Conservation (phyloP, 805 yeast species). For the Sporopachydermia lactativora region DNA sequence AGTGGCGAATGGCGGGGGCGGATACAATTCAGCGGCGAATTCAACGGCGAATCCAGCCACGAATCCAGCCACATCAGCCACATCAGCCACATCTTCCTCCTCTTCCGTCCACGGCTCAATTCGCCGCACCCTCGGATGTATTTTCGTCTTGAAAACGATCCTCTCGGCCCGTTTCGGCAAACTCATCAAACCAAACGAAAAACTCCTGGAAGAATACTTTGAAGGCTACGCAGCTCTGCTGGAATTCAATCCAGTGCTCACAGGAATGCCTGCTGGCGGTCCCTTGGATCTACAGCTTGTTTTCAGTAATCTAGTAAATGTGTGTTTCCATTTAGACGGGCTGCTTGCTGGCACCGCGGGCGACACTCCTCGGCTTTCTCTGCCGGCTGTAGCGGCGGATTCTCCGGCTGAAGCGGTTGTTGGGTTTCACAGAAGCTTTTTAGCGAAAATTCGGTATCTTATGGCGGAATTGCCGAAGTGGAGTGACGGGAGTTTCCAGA, state of each 20-base stretch:
- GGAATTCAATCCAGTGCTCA: not conserved
- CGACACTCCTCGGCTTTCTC: not conserved
- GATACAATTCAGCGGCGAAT: too few species aligned
- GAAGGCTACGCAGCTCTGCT: not conserved
- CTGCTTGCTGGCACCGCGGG: not conserved
- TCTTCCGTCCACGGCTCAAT: not conserved
- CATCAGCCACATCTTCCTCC: not conserved
- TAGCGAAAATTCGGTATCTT: not conserved
- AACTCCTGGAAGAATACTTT: not conserved
- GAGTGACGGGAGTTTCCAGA: not conserved
- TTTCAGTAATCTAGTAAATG: not conserved
- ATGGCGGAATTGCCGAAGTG: not conserved
- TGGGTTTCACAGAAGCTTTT: not conserved
- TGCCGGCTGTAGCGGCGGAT: not conserved
- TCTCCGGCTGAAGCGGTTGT: not conserved
- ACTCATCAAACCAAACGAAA: not conserved
- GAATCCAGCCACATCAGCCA: too few species aligned
- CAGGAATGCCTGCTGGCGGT: not conserved
- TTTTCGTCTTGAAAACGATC: not conserved
- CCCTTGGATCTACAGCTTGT: not conserved
- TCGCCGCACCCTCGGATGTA: not conserved
- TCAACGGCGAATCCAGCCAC: too few species aligned
- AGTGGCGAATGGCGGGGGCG: too few species aligned
- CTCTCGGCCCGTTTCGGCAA: not conserved
- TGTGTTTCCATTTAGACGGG: not conserved